Conservation (phyloP, 2,329 filamentous ascomycete genomes). For the Fusarium sarcochroum region DNA sequence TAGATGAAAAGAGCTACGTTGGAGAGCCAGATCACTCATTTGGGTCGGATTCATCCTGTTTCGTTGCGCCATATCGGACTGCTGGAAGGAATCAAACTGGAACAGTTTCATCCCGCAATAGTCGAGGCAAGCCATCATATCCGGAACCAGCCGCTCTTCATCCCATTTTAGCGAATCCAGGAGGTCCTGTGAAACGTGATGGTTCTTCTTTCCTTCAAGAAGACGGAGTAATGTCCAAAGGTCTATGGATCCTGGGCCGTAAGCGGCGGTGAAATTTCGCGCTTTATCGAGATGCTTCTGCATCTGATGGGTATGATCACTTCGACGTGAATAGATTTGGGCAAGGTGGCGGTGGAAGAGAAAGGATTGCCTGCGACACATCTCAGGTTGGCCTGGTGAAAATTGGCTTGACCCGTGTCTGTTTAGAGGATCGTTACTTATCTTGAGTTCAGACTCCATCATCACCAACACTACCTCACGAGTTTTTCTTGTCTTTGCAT, state of each 20-base stretch:
- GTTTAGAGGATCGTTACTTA: not conserved
- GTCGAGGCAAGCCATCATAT: not conserved
- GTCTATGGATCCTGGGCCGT: not conserved
- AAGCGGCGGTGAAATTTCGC: not conserved
- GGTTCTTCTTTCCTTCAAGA: not conserved
- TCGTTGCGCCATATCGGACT: not conserved
- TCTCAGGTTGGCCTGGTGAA: no score
- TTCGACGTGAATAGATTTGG: not conserved
- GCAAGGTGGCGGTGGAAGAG: constrained; percentile 8
- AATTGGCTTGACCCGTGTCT: no score
- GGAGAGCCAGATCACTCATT: not conserved
- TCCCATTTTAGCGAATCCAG: not conserved
- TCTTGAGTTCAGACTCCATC: constrained; percentile 8
- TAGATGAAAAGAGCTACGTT: not conserved
- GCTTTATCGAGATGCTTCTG: constrained; percentile 2
- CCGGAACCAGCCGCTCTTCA: accelerated
- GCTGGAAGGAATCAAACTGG: no score
- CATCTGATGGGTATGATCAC: no score
- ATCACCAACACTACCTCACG: not conserved
- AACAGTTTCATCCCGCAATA: no score
- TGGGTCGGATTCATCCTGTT: not conserved
- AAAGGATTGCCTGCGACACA: not conserved
- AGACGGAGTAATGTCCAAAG: constrained; percentile 1
- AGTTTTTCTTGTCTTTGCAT: not conserved
- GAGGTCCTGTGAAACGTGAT: accelerated